Percentiles rank a stretch among this genome's conserved stretches.
Conservation (phyloP, 495 filamentous ascomycete species). For the Margaritispora aquatica region DNA sequence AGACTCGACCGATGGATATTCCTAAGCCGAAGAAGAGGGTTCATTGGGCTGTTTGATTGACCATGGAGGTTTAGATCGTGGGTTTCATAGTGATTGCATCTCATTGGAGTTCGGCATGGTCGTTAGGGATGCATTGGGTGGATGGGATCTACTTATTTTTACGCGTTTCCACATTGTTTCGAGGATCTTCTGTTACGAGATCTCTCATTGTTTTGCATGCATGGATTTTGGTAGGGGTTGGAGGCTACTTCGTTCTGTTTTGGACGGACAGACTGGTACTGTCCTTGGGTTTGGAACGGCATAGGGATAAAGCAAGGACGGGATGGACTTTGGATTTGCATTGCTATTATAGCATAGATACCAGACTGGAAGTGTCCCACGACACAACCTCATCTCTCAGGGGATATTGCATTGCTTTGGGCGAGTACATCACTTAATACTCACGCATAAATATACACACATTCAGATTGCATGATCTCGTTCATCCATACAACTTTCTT, state of each 20-base stretch:
- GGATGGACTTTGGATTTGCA: neutral
- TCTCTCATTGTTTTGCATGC: neutral
- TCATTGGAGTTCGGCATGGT: neutral
- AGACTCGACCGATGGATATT: neutral
- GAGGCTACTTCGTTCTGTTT: neutral
- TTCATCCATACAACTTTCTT: neutral
- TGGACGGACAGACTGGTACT: neutral
- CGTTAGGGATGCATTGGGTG: neutral
- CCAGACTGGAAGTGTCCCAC: neutral
- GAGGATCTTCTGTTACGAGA: neutral
- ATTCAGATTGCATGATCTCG: neutral
- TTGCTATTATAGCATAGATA: neutral
- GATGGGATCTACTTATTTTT: neutral
- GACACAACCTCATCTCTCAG: neutral
- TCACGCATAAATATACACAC: neutral
- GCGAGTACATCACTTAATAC: neutral
- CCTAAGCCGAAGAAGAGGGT: constrained; percentile 23
- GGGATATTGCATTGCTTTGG: neutral
- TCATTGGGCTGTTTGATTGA: constrained; percentile 21
- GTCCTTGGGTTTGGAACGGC: neutral
- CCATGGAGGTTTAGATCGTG: neutral
- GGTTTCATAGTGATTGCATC: neutral
- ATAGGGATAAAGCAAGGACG: neutral
- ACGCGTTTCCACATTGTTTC: neutral
- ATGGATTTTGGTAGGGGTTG: neutral